A percentile compares a stretch with the other conserved stretches of the same genome.
These are phyloP conservation scores for Trichothecium sympodiale DNA, from an alignment of 2,329 filamentous ascomycete genomes.

Conservation along the genomic window DNA sequence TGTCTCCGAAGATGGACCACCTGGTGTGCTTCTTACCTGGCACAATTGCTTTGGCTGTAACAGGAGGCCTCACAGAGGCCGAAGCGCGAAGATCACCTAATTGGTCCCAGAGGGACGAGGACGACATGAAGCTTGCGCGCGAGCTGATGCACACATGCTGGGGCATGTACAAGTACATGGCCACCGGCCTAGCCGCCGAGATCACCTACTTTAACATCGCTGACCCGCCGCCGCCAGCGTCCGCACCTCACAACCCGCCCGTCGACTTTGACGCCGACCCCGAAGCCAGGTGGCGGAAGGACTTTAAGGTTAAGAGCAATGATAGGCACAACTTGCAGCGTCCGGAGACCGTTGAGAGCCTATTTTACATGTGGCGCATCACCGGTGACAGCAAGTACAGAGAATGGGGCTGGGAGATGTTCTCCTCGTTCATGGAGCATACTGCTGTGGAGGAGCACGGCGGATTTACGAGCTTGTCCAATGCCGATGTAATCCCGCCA, in stretches of 20 bases:
- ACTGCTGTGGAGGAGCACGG: conserved; percentile 67
- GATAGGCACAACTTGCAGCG: conserved; percentile 90
- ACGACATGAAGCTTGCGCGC: conserved; percentile 74
- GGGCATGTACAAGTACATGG: conserved; percentile 89
- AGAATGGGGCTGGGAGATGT: conserved; percentile 99
- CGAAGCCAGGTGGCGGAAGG: conserved; percentile 59
- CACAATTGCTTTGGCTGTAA: conserved; percentile 82
- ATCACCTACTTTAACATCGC: conserved; percentile 83
- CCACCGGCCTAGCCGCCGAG: conserved; percentile 85
- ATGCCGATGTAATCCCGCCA: conserved; percentile 65
- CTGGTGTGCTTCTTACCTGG: conserved; percentile 96
- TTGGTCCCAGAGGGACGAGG: conserved; percentile 73
- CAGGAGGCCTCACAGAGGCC: conserved; percentile 62
- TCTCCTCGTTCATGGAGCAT: conserved; percentile 79
- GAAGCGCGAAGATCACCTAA: conserved; percentile 60
- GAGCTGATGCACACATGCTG: conserved; percentile 96
- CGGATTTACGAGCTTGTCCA: conserved; percentile 71
- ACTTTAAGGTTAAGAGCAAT: conserved; percentile 69
- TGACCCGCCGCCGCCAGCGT: conserved; percentile 46
- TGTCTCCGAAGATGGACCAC: conserved; percentile 95
- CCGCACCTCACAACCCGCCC: conserved; percentile 36
- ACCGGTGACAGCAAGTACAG: conserved; percentile 82
- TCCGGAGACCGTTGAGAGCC: conserved; percentile 89
- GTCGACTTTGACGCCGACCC: conserved; percentile 40
- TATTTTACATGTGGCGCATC: conserved; percentile 99